A percentile compares a stretch with the other conserved stretches of the same genome.
Conservation (phyloP, 2,329 filamentous ascomycete genomes). For the Amesomyces nigricolor region DNA sequence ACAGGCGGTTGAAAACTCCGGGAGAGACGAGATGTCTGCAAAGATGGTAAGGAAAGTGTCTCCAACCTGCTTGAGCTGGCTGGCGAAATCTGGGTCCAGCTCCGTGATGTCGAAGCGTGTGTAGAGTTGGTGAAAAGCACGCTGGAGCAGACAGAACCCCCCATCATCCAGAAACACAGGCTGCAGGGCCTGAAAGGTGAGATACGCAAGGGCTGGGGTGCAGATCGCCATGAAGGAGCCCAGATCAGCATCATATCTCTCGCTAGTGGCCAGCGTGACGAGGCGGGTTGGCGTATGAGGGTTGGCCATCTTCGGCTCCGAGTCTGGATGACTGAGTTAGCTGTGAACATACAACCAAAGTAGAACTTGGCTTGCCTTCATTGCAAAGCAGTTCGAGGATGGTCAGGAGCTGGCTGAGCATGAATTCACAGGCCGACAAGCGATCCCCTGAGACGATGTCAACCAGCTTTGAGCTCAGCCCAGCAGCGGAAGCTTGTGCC, state of each 20-base stretch:
- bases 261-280: constrained; percentile 42
- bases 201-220: constrained; percentile 50
- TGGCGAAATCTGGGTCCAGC: constrained; percentile 42
- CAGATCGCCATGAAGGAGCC: constrained; percentile 51
- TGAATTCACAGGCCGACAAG: constrained; percentile 36
- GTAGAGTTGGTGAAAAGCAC: constrained; percentile 45
- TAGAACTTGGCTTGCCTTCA: constrained; percentile 37
- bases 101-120: constrained; percentile 36
- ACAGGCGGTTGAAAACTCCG: constrained; percentile 35
- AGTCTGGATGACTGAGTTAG: constrained; percentile 33
- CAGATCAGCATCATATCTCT: constrained; percentile 39
- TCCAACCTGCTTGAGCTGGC: constrained; percentile 44
- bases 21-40: constrained; percentile 43
- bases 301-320: constrained; percentile 41
- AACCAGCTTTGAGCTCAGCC: constrained; percentile 46
- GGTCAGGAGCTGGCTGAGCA: constrained; percentile 51
- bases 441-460: constrained; percentile 43
- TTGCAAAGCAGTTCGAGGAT: constrained; percentile 48
- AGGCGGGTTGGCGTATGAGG: constrained; percentile 45
- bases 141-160: constrained; percentile 41
- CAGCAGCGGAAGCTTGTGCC: constrained; percentile 46
- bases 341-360: fast-evolving
- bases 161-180: constrained; percentile 38
- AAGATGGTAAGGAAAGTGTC: constrained; percentile 46
- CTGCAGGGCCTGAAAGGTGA: constrained; percentile 50